phyloP scores from a whole-genome alignment of 2,329 filamentous ascomycete species.

The Bipolaris zeicola region DNA sequence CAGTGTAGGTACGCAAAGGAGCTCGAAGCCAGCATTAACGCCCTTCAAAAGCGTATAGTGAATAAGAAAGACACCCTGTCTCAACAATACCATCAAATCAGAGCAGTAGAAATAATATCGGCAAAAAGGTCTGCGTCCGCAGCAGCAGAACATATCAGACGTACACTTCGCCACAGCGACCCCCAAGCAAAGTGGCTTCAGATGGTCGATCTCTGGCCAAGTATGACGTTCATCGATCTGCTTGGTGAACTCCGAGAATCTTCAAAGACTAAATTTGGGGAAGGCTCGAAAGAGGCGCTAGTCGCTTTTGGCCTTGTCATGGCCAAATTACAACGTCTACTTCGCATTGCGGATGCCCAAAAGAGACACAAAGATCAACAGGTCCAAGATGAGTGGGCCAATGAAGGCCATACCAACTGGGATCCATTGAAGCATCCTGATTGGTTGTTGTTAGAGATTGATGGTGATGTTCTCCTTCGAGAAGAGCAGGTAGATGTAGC shows the following conservation, averaged over 20 bases:
- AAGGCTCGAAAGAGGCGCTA: slow-evolving; percentile 49
- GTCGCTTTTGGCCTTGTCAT: slow-evolving; percentile 53
- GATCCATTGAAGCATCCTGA: slow-evolving; percentile 60
- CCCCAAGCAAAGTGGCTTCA: slow-evolving; percentile 51
- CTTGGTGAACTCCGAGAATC: slow-evolving; percentile 56
- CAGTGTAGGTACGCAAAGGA: slow-evolving; percentile 50
- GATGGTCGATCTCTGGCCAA: slow-evolving; percentile 54
- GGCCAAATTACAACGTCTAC: slow-evolving; percentile 53
- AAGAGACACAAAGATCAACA: slow-evolving; percentile 27
- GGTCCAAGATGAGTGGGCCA: slow-evolving; percentile 52
- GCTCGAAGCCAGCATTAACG: slow-evolving; percentile 42
- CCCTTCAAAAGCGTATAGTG: slow-evolving; percentile 26
- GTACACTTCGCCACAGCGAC: slow-evolving; percentile 24
- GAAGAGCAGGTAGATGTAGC: slow-evolving; percentile 68
- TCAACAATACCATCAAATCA: slow-evolving; percentile 7
- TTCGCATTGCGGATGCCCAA: slow-evolving; percentile 50
- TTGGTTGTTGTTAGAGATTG: slow-evolving; percentile 71
- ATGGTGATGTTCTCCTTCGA: slow-evolving; percentile 67
- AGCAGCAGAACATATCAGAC: slow-evolving; percentile 14
- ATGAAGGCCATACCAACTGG: slow-evolving; percentile 63
- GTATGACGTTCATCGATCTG: slow-evolving; percentile 50
- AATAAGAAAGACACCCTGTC: background rate
- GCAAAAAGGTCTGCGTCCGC: slow-evolving; percentile 24
- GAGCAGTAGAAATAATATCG: slow-evolving; percentile 12
- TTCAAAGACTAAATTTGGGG: slow-evolving; percentile 37